Conservation (phyloP, 192 early-diverging fungal species). For the Coemansia sp. region DNA sequence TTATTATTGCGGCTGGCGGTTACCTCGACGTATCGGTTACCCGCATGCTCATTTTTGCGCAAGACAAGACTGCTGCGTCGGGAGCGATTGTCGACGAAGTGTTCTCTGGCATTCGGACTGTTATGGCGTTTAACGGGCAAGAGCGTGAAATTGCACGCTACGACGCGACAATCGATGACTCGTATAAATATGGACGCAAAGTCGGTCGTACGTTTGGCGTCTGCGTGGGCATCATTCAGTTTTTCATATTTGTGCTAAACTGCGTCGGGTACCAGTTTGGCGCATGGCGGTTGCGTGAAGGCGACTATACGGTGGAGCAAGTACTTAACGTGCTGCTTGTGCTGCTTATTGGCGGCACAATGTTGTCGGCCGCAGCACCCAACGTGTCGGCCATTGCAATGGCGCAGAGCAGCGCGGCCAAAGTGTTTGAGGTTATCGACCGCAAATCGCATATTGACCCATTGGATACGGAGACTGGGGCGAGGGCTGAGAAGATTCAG, state of each 20-base stretch:
- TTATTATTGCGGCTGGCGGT: conserved; percentile 55
- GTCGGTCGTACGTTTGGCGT: neutral
- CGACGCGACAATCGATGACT: neutral
- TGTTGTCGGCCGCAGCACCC: neutral
- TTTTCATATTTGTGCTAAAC: conserved; percentile 1
- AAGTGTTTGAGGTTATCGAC: conserved; percentile 1
- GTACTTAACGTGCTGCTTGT: neutral
- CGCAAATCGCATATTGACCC: neutral
- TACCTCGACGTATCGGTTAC: neutral
- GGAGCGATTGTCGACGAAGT: neutral
- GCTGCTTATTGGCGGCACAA: neutral
- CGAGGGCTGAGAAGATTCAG: neutral
- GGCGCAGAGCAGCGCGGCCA: conserved; percentile 7
- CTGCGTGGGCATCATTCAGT: neutral
- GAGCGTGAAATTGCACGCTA: neutral
- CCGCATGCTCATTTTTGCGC: neutral
- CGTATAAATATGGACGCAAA: neutral
- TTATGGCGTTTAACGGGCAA: neutral
- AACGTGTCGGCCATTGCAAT: conserved; percentile 4
- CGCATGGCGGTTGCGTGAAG: neutral
- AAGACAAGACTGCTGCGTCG: neutral
- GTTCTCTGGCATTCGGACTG: neutral
- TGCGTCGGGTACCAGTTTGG: conserved; percentile 6
- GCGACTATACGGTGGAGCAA: neutral
- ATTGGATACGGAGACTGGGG: neutral